Evolutionary conservation across 1,139 yeast species (phyloP), one percentile per base, ranked within the genome.

Genomic region (Arxiozyma bovina): DNA sequence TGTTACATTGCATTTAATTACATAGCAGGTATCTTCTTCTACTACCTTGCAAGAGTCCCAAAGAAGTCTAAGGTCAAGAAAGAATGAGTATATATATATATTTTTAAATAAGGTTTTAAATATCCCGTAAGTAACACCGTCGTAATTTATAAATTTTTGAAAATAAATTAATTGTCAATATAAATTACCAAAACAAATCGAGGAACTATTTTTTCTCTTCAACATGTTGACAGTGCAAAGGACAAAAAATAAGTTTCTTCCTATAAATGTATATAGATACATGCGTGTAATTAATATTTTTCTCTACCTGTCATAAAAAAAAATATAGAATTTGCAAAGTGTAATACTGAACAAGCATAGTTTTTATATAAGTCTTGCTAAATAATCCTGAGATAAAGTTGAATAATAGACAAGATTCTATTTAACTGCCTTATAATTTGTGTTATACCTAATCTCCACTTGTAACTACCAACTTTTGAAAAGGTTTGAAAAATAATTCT

Each of bases 11-110:
- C 70, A 43, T 74, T 86, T 68, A 83, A 87, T 66, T 72, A 80
- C 51, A 55, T 68, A 45, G 74, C 73, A 27, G 78, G 85, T 12
- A 65, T 84, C 34, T 68, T 77, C 65, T 71, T 86, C 54, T 87
- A 86, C 72, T 87, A 87, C 83, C 69, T 85, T 51, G 81, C 82
- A n/a, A 81, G 96, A 74, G 95, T 87, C 55, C 95, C 95, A 58
- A 72, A 72, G 47, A 52, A 25, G 3, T 46, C 52, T 4, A 53
- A 53, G 47, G 48, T 50, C 34, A 53, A 53, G 52, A 53, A 53
- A 18, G 53, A 51, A 8, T 46, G 30, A 25, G 22, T n/a, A 8
- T 41, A 27, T 44, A 18, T 18, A 9, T 44, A 21, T 30, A 46
- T 30, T 45, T 27, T 22, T 34, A 34, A 6, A 17, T 45, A 34